Conservation (phyloP, 2,329 filamentous ascomycete genomes). For the Bipolaris oryzae region DNA sequence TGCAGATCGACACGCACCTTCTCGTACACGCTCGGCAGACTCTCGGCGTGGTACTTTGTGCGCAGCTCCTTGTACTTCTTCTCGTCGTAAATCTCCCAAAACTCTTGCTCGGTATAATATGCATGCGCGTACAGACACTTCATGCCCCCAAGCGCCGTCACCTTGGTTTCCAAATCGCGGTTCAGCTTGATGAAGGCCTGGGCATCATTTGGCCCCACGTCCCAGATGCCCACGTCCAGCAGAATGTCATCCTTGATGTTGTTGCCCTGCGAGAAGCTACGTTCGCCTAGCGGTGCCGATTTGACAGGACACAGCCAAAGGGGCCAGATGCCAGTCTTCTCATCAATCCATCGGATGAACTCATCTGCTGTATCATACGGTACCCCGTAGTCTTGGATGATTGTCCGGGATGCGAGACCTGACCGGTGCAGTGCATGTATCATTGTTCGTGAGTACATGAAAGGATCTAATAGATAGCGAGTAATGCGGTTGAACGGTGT, state of each 20-base stretch:
- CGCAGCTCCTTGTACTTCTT: conserved; percentile 68
- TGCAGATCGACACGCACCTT: conserved; percentile 61
- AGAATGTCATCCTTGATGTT: conserved; percentile 37
- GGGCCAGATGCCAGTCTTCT: conserved; percentile 59
- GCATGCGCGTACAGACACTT: conserved; percentile 91
- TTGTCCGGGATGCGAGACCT: conserved; percentile 60
- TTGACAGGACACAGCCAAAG: conserved; percentile 64
- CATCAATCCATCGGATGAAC: conserved; percentile 61
- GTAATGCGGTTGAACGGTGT: conserved; percentile 66
- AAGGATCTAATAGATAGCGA: conserved; percentile 64
- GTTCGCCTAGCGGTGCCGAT: conserved; percentile 28
- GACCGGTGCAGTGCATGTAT: conserved; percentile 67
- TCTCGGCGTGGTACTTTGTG: conserved; percentile 66
- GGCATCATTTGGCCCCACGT: conserved; percentile 66
- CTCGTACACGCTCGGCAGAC: conserved; percentile 71
- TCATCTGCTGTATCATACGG: conserved; percentile 59
- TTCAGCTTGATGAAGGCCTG: conserved; percentile 71
- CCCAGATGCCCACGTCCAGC: conserved; percentile 71
- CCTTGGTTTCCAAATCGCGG: conserved; percentile 71
- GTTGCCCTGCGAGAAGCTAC: conserved; percentile 40
- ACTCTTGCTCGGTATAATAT: conserved; percentile 76
- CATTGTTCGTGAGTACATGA: conserved; percentile 66
- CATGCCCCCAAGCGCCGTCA: conserved; percentile 73
- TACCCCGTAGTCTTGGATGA: conserved; percentile 68
- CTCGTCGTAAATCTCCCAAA: conserved; percentile 69